Evolutionary conservation across 306 rosid species (phyloP).

Genomic region (Hippophae tibetana): DNA sequence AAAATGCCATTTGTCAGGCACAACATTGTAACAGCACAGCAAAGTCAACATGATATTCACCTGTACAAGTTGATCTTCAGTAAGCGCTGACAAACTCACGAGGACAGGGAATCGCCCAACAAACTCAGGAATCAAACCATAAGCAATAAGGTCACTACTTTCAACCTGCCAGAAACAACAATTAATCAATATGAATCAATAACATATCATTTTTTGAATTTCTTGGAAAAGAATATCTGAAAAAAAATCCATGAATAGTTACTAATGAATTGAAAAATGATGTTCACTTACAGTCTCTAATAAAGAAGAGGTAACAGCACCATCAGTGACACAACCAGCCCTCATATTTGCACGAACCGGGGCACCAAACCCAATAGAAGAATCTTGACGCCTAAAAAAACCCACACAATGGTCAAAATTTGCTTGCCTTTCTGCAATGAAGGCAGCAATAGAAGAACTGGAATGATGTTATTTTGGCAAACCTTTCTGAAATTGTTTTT

Average conservation of each 20-base stretch:
- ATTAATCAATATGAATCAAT: not conserved
- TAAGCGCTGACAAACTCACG: constrained; percentile 83
- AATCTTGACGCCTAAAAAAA: constrained; percentile 70
- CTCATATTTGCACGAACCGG: constrained; percentile 91
- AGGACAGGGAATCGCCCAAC: constrained; percentile 95
- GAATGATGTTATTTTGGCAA: constrained; percentile 7
- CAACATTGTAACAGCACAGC: constrained; percentile 2
- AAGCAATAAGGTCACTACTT: constrained; percentile 88
- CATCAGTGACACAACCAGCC: constrained; percentile 73
- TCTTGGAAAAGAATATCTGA: constrained; percentile 33
- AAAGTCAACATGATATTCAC: constrained; percentile 28
- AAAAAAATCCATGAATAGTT: constrained; percentile 8
- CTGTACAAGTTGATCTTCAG: constrained; percentile 86
- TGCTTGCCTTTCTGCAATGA: constrained; percentile 9
- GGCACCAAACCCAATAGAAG: constrained; percentile 96
- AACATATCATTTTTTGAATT: too few species aligned
- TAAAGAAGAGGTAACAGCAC: constrained; percentile 68
- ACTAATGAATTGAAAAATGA: not conserved
- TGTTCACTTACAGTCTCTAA: constrained; percentile 63
- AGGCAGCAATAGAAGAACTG: not conserved
- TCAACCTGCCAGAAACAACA: constrained; percentile 58
- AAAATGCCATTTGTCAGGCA: constrained; percentile 5
- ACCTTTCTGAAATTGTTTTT: constrained; percentile 99
- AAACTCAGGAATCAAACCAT: constrained; percentile 94
- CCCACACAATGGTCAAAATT: constrained; percentile 1